These are phyloP conservation scores for Alternaria infectoria DNA, from an alignment of 2,329 filamentous ascomycete species.

Conservation along the genomic window DNA sequence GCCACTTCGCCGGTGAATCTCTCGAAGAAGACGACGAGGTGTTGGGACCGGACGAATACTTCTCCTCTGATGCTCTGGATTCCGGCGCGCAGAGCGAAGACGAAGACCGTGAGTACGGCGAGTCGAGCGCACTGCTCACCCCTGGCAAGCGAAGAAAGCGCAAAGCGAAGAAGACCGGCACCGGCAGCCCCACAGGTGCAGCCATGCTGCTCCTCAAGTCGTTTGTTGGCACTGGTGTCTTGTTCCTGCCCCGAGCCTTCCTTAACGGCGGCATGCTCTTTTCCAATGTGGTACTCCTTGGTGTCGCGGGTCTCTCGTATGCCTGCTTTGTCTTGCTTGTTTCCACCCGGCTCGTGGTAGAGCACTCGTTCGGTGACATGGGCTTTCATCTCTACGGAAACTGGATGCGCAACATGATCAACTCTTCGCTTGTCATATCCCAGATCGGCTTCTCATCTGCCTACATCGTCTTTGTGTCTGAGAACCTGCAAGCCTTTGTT, in stretches of 20 bases:
- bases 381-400: conserved; percentile 89
- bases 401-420: conserved; percentile 86
- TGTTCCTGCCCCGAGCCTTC: conserved; percentile 91
- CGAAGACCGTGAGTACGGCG: conserved; percentile 79
- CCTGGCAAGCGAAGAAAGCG: conserved; percentile 72
- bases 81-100: conserved; percentile 58
- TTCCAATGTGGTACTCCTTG: conserved; percentile 87
- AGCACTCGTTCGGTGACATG: conserved; percentile 97
- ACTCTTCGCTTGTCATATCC: conserved; percentile 90
- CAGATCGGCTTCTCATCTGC: conserved; percentile 94
- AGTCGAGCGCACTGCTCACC: conserved; percentile 81
- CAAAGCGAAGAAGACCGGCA: conserved; percentile 79
- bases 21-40: conserved; percentile 96
- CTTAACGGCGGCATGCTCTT: conserved; percentile 98
- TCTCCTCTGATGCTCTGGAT: conserved; percentile 76
- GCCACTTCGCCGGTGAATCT: conserved; percentile 96
- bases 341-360: conserved; percentile 80
- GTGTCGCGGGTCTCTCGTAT: conserved; percentile 85
- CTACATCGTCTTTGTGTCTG: conserved; percentile 95
- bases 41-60: conserved; percentile 86
- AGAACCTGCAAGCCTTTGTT: conserved; percentile 95
- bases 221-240: conserved; percentile 93
- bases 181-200: conserved; percentile 78
- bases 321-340: conserved; percentile 97
- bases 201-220: conserved; percentile 90